phyloP scores from a whole-genome alignment of 441 rosid species.

The Mallotus japonicus region DNA sequence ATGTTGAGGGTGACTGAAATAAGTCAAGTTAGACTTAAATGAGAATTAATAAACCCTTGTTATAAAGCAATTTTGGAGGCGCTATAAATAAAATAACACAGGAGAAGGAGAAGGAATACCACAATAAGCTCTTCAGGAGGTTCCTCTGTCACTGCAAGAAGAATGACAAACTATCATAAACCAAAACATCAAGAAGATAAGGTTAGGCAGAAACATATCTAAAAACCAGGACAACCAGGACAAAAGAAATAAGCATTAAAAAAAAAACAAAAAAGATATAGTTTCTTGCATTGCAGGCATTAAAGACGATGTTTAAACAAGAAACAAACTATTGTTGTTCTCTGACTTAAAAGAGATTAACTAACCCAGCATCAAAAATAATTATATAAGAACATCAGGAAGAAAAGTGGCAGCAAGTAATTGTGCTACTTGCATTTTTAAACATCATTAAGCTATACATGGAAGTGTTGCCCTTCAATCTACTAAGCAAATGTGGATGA shows the following conservation, averaged over 20 bases:
- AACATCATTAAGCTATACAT: not conserved
- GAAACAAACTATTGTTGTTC: not conserved
- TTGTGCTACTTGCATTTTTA: not conserved
- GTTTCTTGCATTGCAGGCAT: not conserved
- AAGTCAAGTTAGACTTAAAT: constrained; percentile 25
- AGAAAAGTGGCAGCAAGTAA: not conserved
- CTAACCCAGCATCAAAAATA: not conserved
- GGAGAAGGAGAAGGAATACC: constrained; percentile 37
- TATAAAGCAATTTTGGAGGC: not conserved
- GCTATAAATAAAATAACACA: not conserved
- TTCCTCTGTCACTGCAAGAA: constrained; percentile 78
- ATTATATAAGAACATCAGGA: not conserved
- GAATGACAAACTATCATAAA: constrained; percentile 24
- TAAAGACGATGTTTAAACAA: not conserved
- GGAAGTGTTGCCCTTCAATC: not conserved
- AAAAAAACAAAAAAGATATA: not conserved
- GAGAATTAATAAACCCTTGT: constrained; percentile 11
- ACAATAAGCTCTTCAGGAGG: constrained; percentile 59
- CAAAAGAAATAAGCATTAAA: not conserved
- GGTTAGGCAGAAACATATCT: constrained; percentile 7
- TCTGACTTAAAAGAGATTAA: not conserved
- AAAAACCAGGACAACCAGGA: constrained; percentile 5
- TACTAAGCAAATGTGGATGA: not conserved
- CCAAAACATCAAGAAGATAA: constrained; percentile 11
- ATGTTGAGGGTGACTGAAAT: constrained; percentile 83